These are phyloP conservation scores for Trichoderma cornu-damae DNA, from an alignment of 2,329 filamentous ascomycete genomes.

Conservation along the genomic window DNA sequence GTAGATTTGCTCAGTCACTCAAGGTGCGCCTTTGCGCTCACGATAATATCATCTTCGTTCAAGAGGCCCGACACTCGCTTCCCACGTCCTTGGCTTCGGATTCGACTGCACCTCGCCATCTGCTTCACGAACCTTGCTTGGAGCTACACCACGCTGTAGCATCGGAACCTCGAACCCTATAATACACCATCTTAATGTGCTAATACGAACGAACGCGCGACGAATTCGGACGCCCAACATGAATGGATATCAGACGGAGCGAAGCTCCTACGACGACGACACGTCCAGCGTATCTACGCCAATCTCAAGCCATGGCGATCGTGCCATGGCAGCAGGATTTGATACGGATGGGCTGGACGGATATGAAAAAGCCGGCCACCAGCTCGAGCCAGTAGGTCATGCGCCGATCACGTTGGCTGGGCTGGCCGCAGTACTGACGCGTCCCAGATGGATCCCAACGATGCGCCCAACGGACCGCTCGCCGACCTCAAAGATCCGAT, in stretches of 20 bases:
- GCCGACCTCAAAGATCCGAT: constrained; percentile 67
- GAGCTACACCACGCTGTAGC: background rate
- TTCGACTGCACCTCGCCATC: background rate
- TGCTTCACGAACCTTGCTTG: background rate
- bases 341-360: constrained; percentile 47
- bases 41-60: background rate
- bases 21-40: constrained; percentile 3
- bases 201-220: constrained; percentile 24
- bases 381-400: constrained; percentile 53
- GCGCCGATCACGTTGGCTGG: background rate
- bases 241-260: constrained; percentile 37
- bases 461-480: constrained; percentile 50
- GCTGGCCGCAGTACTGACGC: constrained; percentile 16
- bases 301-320: constrained; percentile 43
- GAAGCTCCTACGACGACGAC: constrained; percentile 35
- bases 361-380: constrained; percentile 39
- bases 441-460: constrained; percentile 45
- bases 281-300: constrained; percentile 30
- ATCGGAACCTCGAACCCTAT: background rate
- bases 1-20: background rate
- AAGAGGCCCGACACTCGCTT: constrained; percentile 1
- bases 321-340: constrained; percentile 50
- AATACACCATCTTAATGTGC: constrained; percentile 20
- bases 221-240: constrained; percentile 28
- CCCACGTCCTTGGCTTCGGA: background rate